Evolutionary conservation across 2,329 filamentous ascomycete species (phyloP).

Genomic region (Aspergillus amoenus): DNA sequence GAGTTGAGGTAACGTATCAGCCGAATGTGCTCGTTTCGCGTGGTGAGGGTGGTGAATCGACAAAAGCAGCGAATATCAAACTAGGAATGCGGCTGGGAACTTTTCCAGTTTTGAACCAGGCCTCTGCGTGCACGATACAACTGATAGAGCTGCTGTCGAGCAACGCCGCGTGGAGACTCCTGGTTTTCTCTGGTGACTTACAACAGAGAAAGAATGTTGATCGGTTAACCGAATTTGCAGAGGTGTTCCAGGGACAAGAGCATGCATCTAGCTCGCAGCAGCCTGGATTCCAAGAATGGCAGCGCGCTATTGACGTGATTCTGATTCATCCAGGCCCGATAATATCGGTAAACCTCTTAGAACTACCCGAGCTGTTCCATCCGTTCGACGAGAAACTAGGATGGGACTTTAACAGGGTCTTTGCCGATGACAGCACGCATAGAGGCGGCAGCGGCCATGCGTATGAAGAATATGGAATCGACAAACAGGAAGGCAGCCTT

Average conservation of each 20-base stretch:
- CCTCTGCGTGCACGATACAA: slow-evolving; percentile 8
- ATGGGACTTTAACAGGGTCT: slow-evolving; percentile 19
- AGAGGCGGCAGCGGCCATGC: not conserved
- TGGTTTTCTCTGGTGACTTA: slow-evolving; percentile 23
- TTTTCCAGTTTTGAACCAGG: slow-evolving; percentile 10
- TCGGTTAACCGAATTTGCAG: not conserved
- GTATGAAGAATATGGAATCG: slow-evolving; percentile 17
- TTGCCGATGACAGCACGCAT: slow-evolving; percentile 13
- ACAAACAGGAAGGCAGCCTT: slow-evolving; percentile 12
- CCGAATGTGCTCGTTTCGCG: slow-evolving; percentile 2
- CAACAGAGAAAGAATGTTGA: not conserved
- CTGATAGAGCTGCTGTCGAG: slow-evolving; percentile 12
- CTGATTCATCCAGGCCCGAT: slow-evolving; percentile 16
- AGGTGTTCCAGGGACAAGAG: not conserved
- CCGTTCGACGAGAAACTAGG: slow-evolving; percentile 16
- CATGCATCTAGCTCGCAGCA: too few species aligned
- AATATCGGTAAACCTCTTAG: slow-evolving; percentile 7
- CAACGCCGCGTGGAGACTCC: slow-evolving; percentile 19
- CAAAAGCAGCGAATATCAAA: slow-evolving; percentile 8
- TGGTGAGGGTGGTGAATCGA: not conserved
- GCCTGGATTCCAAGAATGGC: too few species aligned
- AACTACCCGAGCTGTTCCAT: slow-evolving; percentile 17
- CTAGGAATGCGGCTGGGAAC: slow-evolving; percentile 18
- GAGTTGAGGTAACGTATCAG: slow-evolving; percentile 7
- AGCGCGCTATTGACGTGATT: not conserved